Conservation (phyloP, 139 green algal genomes). For the Chlamydomonas sp. region DNA sequence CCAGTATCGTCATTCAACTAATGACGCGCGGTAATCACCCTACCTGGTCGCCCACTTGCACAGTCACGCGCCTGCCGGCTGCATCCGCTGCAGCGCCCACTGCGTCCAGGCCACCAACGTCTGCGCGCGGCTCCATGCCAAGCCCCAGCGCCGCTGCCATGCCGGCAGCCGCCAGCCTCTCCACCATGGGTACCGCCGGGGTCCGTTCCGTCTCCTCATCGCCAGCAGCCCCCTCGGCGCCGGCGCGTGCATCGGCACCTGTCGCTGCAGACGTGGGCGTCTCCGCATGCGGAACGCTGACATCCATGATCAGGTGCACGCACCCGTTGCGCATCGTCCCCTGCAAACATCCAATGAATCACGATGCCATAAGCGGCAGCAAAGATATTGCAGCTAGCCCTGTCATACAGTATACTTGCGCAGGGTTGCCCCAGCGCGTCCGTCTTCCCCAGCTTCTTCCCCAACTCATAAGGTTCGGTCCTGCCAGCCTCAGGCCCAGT, state of each 20-base stretch:
- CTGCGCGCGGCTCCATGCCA: neutral
- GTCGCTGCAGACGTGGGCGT: neutral
- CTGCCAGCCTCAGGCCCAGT: too few relatives aligned
- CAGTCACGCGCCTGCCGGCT: neutral
- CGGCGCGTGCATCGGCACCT: neutral
- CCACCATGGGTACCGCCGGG: neutral
- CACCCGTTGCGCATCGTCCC: slow-evolving; percentile 25
- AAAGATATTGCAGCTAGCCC: neutral
- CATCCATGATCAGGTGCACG: slow-evolving; percentile 23
- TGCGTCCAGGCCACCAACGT: neutral
- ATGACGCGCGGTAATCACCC: neutral
- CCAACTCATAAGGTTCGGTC: too few relatives aligned
- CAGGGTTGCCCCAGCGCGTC: too few relatives aligned
- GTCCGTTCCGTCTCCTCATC: neutral
- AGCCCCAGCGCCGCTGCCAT: slow-evolving; percentile 10
- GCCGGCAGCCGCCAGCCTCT: neutral
- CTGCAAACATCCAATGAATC: neutral
- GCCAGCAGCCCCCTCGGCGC: neutral
- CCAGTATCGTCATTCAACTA: neutral
- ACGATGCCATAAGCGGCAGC: neutral
- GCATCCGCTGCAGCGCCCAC: neutral
- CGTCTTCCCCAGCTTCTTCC: too few relatives aligned
- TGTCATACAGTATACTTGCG: neutral
- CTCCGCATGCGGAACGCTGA: neutral
- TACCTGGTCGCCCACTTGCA: neutral